Percentiles rank a stretch among this genome's conserved stretches.
phyloP scores from a whole-genome alignment of 2,329 filamentous ascomycete species.

The Blastomyces gilchristii region DNA sequence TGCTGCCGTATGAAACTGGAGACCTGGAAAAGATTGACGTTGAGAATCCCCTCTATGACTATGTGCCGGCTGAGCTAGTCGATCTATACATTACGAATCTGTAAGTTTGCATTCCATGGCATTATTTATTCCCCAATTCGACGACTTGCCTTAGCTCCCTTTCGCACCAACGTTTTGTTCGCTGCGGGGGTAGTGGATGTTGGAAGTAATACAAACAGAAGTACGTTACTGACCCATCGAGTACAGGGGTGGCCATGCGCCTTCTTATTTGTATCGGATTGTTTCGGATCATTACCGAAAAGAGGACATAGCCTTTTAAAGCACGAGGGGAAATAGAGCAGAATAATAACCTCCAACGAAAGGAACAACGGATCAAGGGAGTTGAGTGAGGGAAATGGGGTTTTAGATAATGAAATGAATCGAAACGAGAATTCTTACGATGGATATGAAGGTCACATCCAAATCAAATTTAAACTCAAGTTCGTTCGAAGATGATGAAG shows the following conservation, averaged over 20 bases:
- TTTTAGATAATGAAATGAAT: background rate
- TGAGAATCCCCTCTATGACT: conserved; percentile 70
- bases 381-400: background rate
- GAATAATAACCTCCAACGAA: background rate
- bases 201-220: background rate
- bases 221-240: conserved; percentile 14
- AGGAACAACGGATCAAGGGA: background rate
- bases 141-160: background rate
- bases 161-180: background rate
- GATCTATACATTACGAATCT: conserved; percentile 62
- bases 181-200: background rate
- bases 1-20: conserved; percentile 69
- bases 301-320: conserved; percentile 47
- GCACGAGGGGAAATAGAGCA: conserved; percentile 5
- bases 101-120: conserved; percentile 38
- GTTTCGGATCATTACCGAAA: conserved; percentile 55
- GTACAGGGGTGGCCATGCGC: conserved; percentile 50
- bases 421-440: background rate
- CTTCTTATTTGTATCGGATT: conserved; percentile 55
- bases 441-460: background rate
- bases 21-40: conserved; percentile 67
- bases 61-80: conserved; percentile 63
- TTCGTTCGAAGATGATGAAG: background rate
- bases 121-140: background rate
- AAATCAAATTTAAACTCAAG: background rate